These are phyloP conservation scores for Beauveria australis DNA, from an alignment of 2,329 filamentous ascomycete genomes.

Conservation along the genomic window DNA sequence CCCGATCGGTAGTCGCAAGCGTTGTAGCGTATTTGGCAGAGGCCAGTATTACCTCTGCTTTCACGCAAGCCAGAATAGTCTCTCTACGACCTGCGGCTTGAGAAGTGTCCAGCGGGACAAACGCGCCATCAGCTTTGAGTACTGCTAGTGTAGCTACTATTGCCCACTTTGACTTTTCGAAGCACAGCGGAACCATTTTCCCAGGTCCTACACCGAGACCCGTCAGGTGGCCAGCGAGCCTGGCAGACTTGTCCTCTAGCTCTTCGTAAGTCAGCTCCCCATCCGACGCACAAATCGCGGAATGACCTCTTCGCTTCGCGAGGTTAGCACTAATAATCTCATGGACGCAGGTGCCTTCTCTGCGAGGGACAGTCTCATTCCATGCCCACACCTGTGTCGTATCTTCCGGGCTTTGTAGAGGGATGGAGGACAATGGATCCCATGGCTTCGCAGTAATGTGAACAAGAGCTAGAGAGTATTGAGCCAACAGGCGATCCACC, in stretches of 20 bases:
- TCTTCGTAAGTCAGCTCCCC: slow-evolving; percentile 31
- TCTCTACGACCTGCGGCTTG: background rate
- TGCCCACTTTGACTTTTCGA: slow-evolving; percentile 23
- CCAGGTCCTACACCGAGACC: slow-evolving; percentile 20
- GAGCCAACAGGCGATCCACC: background rate
- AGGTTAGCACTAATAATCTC: background rate
- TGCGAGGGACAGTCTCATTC: background rate
- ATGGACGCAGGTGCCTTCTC: background rate
- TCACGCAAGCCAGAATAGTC: background rate
- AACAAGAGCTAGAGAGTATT: background rate
- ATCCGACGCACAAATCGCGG: slow-evolving; percentile 38
- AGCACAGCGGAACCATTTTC: slow-evolving; percentile 19
- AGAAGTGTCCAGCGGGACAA: slow-evolving; percentile 29
- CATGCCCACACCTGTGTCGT: background rate
- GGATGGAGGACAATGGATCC: background rate
- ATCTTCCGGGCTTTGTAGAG: background rate
- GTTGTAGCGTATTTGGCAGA: background rate
- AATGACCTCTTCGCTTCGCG: slow-evolving; percentile 1
- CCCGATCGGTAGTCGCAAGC: background rate
- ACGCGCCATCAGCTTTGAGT: slow-evolving; percentile 38
- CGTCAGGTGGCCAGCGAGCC: background rate
- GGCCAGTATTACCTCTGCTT: background rate
- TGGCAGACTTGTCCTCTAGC: background rate
- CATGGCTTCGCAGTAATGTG: background rate
- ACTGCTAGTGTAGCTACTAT: slow-evolving; percentile 21